These are phyloP conservation scores for Vicia sativa DNA, from an alignment of 306 rosid species.

Conservation along the genomic window DNA sequence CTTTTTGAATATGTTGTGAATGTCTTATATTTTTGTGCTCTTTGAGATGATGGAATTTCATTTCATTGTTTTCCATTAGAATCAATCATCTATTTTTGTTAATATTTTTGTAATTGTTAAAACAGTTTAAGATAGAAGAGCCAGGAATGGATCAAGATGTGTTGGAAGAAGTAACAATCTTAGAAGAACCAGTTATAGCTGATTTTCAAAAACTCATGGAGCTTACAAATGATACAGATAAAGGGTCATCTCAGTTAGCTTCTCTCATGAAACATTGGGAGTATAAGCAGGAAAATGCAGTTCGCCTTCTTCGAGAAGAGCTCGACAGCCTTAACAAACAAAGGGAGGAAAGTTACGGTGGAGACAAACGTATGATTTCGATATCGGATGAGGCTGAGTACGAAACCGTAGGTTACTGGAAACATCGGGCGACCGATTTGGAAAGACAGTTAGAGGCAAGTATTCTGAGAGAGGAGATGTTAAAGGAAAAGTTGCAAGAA, in stretches of 20 bases:
- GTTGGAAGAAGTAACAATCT: slow-evolving; percentile 74
- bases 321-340: slow-evolving; percentile 79
- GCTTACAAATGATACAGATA: slow-evolving; percentile 74
- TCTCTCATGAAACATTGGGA: slow-evolving; percentile 83
- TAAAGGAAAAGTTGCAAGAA: slow-evolving; percentile 72
- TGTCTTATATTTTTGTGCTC: background rate
- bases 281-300: slow-evolving; percentile 85
- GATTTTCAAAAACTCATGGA: slow-evolving; percentile 83
- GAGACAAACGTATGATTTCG: slow-evolving; percentile 75
- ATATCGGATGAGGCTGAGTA: slow-evolving; percentile 84
- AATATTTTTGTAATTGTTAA: slow-evolving; percentile 33
- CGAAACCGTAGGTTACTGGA: slow-evolving; percentile 76
- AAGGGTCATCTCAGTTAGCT: slow-evolving; percentile 82
- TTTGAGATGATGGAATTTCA: slow-evolving; percentile 38
- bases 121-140: slow-evolving; percentile 81
- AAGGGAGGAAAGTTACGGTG: slow-evolving; percentile 60
- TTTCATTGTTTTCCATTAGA: background rate
- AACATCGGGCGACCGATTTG: slow-evolving; percentile 61
- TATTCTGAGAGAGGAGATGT: slow-evolving; percentile 66
- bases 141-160: slow-evolving; percentile 87
- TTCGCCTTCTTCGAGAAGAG: slow-evolving; percentile 84
- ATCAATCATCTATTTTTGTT: slow-evolving; percentile 14
- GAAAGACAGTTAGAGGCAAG: slow-evolving; percentile 81
- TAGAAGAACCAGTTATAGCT: slow-evolving; percentile 74
- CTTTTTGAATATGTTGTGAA: background rate